These are phyloP conservation scores for Teratosphaeria viscida DNA, from an alignment of 2,329 filamentous ascomycete species.

Conservation along the genomic window DNA sequence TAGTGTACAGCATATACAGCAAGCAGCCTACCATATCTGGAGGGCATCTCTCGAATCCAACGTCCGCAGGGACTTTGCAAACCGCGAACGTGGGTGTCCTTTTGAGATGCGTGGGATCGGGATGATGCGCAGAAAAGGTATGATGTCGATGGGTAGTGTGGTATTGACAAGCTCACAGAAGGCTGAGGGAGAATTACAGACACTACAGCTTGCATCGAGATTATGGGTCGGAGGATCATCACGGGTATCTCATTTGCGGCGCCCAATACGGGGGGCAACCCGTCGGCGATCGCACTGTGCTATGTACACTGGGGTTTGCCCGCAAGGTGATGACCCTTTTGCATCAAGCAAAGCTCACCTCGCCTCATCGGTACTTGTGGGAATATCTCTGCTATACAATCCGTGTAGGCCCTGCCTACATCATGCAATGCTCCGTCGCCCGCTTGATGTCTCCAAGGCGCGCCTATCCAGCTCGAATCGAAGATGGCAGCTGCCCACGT, in stretches of 20 bases:
- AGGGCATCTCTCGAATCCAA: too few species aligned
- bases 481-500: background rate
- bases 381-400: background rate
- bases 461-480: background rate
- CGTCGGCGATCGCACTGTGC: background rate
- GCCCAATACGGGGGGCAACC: background rate
- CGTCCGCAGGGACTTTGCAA: too few species aligned
- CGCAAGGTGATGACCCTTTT: background rate
- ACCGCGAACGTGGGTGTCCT: too few species aligned
- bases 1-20: background rate
- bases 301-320: background rate
- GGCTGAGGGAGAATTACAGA: too few species aligned
- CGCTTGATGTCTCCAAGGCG: background rate
- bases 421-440: background rate
- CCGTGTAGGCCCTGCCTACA: background rate
- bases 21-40: background rate
- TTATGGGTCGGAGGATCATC: background rate
- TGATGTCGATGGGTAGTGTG: too few species aligned
- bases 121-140: too few species aligned
- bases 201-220: too few species aligned
- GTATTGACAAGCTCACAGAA: too few species aligned
- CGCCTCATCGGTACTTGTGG: background rate
- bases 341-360: background rate
- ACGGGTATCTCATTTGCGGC: background rate
- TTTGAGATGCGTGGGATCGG: too few species aligned